Evolutionary conservation across 1,139 yeast genomes (phyloP).

Genomic region (Wickerhamomyces sp.): DNA sequence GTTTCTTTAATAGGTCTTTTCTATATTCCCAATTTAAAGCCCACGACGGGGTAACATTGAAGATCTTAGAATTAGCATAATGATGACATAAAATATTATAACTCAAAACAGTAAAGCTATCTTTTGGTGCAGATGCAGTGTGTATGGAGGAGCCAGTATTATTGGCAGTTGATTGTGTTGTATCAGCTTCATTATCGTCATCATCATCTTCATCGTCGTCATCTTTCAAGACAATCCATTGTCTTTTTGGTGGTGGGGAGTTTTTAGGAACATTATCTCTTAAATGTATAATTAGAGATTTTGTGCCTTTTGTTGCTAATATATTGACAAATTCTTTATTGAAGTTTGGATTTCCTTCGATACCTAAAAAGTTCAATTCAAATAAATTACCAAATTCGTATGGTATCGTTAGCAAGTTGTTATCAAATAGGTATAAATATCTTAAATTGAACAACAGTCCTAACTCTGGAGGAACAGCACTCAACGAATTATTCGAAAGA

Average conservation of each 20-base stretch:
- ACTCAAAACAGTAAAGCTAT: conserved; percentile 69
- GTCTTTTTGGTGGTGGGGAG: conserved; percentile 65
- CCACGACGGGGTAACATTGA: conserved; percentile 96
- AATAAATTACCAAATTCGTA: conserved; percentile 81
- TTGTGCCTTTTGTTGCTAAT: conserved; percentile 78
- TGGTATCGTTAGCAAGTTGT: conserved; percentile 72
- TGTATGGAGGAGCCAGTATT: conserved; percentile 20
- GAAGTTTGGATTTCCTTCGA: conserved; percentile 83
- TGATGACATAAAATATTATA: conserved; percentile 94
- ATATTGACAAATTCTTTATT: conserved; percentile 61
- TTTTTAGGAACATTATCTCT: conserved; percentile 78
- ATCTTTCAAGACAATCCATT: conserved; percentile 75
- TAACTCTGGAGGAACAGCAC: conserved; percentile 71
- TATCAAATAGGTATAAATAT: conserved; percentile 84
- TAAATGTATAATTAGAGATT: conserved; percentile 71
- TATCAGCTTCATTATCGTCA: conserved; percentile 20
- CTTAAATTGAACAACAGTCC: conserved; percentile 80
- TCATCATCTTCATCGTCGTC: conserved; percentile 65
- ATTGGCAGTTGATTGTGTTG: not conserved
- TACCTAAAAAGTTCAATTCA: conserved; percentile 81
- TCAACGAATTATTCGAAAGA: conserved; percentile 71
- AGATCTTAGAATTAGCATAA: conserved; percentile 89
- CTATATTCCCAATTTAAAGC: conserved; percentile 95
- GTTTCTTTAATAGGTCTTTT: conserved; percentile 67
- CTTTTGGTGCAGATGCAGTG: conserved; percentile 27